Percentiles rank a stretch among this genome's conserved stretches.
phyloP scores from a whole-genome alignment of 2,329 filamentous ascomycete species.

The Cladosporium sp. region DNA sequence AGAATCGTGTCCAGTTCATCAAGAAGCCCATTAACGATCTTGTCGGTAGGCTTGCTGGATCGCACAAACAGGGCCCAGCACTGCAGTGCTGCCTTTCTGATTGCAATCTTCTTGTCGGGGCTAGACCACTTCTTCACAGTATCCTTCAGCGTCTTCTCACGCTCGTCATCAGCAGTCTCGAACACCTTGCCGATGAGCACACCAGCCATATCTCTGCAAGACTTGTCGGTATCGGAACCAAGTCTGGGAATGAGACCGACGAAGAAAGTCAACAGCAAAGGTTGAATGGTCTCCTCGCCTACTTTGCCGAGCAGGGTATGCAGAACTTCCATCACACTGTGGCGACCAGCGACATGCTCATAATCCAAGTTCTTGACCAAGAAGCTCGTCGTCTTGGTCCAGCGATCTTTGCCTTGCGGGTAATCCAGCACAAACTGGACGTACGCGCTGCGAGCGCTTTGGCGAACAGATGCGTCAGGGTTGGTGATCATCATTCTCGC shows the following conservation, averaged over 20 bases:
- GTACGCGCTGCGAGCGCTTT: slow-evolving; percentile 83
- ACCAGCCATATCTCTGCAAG: slow-evolving; percentile 78
- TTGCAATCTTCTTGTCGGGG: slow-evolving; percentile 67
- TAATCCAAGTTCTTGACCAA: slow-evolving; percentile 89
- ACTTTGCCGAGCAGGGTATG: slow-evolving; percentile 84
- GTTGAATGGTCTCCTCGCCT: slow-evolving; percentile 74
- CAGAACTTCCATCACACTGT: slow-evolving; percentile 90
- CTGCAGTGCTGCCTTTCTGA: slow-evolving; percentile 72
- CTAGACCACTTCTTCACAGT: slow-evolving; percentile 70
- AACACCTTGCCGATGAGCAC: slow-evolving; percentile 79
- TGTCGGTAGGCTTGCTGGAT: slow-evolving; percentile 56
- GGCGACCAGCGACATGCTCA: slow-evolving; percentile 77
- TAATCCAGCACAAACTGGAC: slow-evolving; percentile 94
- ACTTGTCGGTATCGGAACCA: slow-evolving; percentile 81
- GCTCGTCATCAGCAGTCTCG: slow-evolving; percentile 68
- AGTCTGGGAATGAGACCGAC: slow-evolving; percentile 80
- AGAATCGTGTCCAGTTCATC: slow-evolving; percentile 49
- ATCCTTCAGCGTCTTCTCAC: slow-evolving; percentile 61
- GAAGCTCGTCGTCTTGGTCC: slow-evolving; percentile 85
- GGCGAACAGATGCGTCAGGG: slow-evolving; percentile 80
- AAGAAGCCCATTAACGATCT: slow-evolving; percentile 61
- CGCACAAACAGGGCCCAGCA: slow-evolving; percentile 82
- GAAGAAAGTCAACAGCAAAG: slow-evolving; percentile 78
- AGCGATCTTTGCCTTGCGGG: slow-evolving; percentile 83
- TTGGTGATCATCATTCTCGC: slow-evolving; percentile 95